These are phyloP conservation scores for Gnomoniopsis smithogilvyi DNA, from an alignment of 2,329 filamentous ascomycete species.

Conservation along the genomic window DNA sequence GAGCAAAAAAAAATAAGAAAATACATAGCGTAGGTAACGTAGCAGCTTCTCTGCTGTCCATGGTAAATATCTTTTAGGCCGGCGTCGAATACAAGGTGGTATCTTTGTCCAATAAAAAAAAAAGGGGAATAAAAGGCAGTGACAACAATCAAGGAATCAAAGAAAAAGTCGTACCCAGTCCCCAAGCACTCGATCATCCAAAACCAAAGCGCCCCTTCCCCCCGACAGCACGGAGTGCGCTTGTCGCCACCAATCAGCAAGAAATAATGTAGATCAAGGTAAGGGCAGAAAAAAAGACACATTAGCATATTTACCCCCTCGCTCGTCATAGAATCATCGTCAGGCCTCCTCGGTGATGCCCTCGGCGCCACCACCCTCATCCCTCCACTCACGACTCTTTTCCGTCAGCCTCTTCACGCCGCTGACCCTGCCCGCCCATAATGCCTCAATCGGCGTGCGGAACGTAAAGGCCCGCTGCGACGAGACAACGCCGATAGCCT, in stretches of 20 bases:
- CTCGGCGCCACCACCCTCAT: slow-evolving; percentile 73
- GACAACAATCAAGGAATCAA: no score
- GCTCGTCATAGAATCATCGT: slow-evolving; percentile 13
- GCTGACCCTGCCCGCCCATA: slow-evolving; percentile 81
- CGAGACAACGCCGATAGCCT: slow-evolving; percentile 94
- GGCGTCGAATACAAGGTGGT: slow-evolving; percentile 1
- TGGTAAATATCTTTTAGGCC: background rate
- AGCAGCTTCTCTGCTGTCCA: background rate
- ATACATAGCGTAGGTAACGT: background rate
- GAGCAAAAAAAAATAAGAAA: background rate
- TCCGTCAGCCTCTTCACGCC: slow-evolving; percentile 82
- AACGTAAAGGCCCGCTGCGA: slow-evolving; percentile 93
- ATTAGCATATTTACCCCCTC: background rate
- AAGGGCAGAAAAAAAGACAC: background rate
- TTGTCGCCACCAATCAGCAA: background rate
- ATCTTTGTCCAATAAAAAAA: slow-evolving; percentile 1
- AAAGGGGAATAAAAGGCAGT: background rate
- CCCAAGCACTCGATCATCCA: background rate
- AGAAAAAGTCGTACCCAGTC: background rate
- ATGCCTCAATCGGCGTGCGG: slow-evolving; percentile 80
- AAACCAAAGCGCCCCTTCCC: background rate
- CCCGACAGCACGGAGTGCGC: background rate
- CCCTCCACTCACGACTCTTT: slow-evolving; percentile 86
- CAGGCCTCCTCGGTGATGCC: slow-evolving; percentile 60
- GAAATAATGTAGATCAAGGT: background rate